Evolutionary conservation across 345 rosid species (phyloP), one percentile per base, ranked within the genome.

Genomic region (Laguncularia racemosa): DNA sequence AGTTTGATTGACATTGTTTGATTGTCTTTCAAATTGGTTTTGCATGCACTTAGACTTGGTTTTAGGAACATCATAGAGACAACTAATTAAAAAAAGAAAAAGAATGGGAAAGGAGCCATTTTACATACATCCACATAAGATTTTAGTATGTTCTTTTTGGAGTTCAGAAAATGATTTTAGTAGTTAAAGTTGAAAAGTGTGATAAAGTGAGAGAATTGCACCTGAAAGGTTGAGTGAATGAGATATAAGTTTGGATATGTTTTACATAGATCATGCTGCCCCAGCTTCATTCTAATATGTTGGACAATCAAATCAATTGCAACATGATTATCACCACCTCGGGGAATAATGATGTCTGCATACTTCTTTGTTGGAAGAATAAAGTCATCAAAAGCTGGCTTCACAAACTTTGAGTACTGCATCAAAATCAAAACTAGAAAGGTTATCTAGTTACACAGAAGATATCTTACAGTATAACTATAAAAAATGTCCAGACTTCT

Each of bases 381-480:
- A 68, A 93, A 93, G 72, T 93, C 99, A 72, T 93, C 97, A 64
- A 93, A 93, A 61, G 99, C 99, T 64, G 99, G 95, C 77, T 93
- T 93, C 68, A 93, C 99, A 76, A 89, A 93, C 61, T 86, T 93
- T 57, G 99, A 93, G 75, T 93, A 93, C 97, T 93, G 99, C 82
- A 81, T 69, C 67, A 79, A 59, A 59, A 46, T 47, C 55, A 59
- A 61, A 19, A n/a, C 38, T 44, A 33, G 40, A 33, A 33, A 1
- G 7, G 7, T 9, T 33, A 33, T 33, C 40, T 6, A 7, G 40
- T 33, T 33, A 33, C 10, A 33, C 40, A 33, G 40, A 33, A 33
- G 1, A 33, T 23, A 10, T 33, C 40, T 33, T 33, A 33, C 40
- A 9, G 11, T 10, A 33, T 6, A 33, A 7, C 9, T 33, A 6